Conservation (phyloP, 805 yeast species). For the Starmerella floris region DNA sequence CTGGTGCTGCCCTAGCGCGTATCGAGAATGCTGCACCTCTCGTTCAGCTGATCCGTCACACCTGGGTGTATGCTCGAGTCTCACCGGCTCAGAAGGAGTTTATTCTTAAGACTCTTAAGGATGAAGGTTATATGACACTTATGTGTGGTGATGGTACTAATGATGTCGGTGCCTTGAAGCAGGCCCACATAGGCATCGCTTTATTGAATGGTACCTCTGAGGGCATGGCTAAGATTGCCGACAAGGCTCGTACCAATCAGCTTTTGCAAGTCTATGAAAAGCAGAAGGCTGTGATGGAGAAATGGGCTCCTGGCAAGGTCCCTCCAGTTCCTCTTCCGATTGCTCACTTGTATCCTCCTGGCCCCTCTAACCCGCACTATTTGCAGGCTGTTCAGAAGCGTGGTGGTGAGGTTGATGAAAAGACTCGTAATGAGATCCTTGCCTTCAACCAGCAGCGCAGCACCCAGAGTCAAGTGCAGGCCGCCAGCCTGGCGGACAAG, state of each 20-base stretch:
- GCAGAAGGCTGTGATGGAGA: slow-evolving; percentile 62
- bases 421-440: slow-evolving; percentile 30
- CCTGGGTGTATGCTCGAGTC: slow-evolving; percentile 97
- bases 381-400: slow-evolving; percentile 71
- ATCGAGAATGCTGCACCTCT: slow-evolving; percentile 44
- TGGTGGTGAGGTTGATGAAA: slow-evolving; percentile 65
- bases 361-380: slow-evolving; percentile 79
- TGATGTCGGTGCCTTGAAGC: slow-evolving; percentile 97
- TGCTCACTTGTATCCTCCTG: slow-evolving; percentile 95
- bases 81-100: slow-evolving; percentile 94
- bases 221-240: slow-evolving; percentile 77
- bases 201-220: slow-evolving; percentile 92
- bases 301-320: slow-evolving; percentile 55
- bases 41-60: slow-evolving; percentile 60
- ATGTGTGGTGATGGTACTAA: slow-evolving; percentile 99
- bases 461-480: slow-evolving; percentile 29
- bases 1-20: slow-evolving; percentile 75
- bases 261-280: slow-evolving; percentile 60
- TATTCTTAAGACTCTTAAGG: slow-evolving; percentile 67
- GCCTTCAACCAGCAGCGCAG: slow-evolving; percentile 24
- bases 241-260: slow-evolving; percentile 55
- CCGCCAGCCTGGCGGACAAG: slow-evolving; percentile 46
- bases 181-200: slow-evolving; percentile 98
- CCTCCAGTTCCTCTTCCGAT: slow-evolving; percentile 68
- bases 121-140: slow-evolving; percentile 78